Evolutionary conservation across 495 filamentous ascomycete genomes (phyloP).

Genomic region (Neurospora hispaniola): DNA sequence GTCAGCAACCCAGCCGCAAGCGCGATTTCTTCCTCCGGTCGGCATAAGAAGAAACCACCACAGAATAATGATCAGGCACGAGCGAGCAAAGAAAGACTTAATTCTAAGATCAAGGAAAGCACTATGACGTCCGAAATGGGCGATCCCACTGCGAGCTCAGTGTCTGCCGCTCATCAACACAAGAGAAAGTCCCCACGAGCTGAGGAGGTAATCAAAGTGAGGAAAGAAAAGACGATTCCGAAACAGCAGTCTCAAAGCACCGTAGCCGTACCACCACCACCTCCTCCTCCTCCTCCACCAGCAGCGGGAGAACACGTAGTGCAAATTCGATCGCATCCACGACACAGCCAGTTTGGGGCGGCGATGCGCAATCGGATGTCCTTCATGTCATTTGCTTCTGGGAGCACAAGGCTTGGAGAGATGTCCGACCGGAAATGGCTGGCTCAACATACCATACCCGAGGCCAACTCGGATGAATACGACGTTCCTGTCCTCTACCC

Average conservation of each 20-base stretch:
- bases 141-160: neutral
- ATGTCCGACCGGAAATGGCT: slow-evolving; percentile 21
- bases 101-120: neutral
- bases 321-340: neutral
- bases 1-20: neutral
- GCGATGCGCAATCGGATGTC: slow-evolving; percentile 17
- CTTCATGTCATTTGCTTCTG: slow-evolving; percentile 19
- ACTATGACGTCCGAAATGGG: neutral
- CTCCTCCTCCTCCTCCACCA: neutral
- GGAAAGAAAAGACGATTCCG: neutral
- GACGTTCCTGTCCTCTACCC: slow-evolving; percentile 21
- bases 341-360: neutral
- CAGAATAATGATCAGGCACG: neutral
- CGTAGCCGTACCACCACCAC: neutral
- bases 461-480: slow-evolving; percentile 16
- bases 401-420: slow-evolving; percentile 29
- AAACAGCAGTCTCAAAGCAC: neutral
- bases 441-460: slow-evolving; percentile 4
- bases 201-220: neutral
- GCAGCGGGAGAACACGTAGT: neutral
- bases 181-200: neutral
- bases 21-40: neutral
- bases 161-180: neutral
- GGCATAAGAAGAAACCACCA: neutral
- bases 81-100: neutral